phyloP scores from a whole-genome alignment of 306 rosid genomes.

The Nissolia schottii region DNA sequence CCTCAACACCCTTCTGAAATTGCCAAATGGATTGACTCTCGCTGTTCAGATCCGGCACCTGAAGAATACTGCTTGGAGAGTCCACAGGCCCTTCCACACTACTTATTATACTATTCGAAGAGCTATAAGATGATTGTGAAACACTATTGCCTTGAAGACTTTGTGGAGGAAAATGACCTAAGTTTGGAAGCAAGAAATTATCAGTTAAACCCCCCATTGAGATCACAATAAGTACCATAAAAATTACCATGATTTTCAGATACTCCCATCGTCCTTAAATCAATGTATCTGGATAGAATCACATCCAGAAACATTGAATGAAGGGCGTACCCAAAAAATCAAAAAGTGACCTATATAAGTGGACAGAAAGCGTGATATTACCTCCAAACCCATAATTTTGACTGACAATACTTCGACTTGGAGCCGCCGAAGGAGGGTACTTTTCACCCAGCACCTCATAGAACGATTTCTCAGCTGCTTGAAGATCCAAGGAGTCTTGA shows the following conservation, averaged over 20 bases:
- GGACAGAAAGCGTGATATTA: too few species aligned
- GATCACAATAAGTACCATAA: conserved; percentile 32
- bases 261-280: too few species aligned
- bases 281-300: too few species aligned
- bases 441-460: conserved; percentile 85
- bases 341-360: too few species aligned
- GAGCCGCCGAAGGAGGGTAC: conserved; percentile 63
- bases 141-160: conserved; percentile 28
- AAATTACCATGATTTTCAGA: conserved; percentile 28
- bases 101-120: conserved; percentile 50
- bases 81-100: conserved; percentile 55
- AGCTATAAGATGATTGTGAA: conserved; percentile 50
- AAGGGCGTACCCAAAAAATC: too few species aligned
- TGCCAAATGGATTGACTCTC: conserved; percentile 76
- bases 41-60: conserved; percentile 37
- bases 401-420: conserved; percentile 12
- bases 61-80: conserved; percentile 52
- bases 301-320: too few species aligned
- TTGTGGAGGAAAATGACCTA: conserved; percentile 31
- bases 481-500: conserved; percentile 91
- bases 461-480: conserved; percentile 81
- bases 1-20: conserved; percentile 82
- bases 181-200: conserved; percentile 23
- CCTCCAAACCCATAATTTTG: conserved; percentile 34
- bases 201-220: conserved; percentile 28